These are phyloP conservation scores for Ophiostoma ulmi DNA, from an alignment of 2,329 filamentous ascomycete species.

Conservation along the genomic window DNA sequence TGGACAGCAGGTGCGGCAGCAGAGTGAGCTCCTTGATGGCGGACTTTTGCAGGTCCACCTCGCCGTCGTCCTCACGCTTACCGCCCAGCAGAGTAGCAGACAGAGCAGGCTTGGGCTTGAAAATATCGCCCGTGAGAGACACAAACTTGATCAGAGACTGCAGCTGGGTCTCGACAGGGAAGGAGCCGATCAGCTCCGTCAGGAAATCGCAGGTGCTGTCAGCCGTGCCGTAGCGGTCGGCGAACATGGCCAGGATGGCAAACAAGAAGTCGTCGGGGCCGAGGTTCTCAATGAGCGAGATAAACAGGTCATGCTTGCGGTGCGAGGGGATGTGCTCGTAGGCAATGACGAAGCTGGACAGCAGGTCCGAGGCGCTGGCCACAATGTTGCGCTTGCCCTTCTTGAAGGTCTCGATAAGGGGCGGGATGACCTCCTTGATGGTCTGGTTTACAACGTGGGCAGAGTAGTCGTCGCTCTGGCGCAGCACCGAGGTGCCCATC, in stretches of 20 bases:
- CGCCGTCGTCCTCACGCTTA: slow-evolving; percentile 33
- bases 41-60: slow-evolving; percentile 46
- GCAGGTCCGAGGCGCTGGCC: slow-evolving; percentile 76
- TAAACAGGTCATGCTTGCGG: slow-evolving; percentile 74
- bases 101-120: slow-evolving; percentile 67
- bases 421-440: slow-evolving; percentile 88
- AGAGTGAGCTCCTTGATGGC: slow-evolving; percentile 53
- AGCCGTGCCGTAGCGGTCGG: slow-evolving; percentile 80
- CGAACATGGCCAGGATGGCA: slow-evolving; percentile 79
- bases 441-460: slow-evolving; percentile 94
- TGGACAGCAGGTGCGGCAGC: slow-evolving; percentile 54
- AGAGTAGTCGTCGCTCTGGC: slow-evolving; percentile 94
- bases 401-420: slow-evolving; percentile 77
- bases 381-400: slow-evolving; percentile 73
- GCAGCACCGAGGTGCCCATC: slow-evolving; percentile 85
- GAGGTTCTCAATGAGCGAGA: slow-evolving; percentile 77
- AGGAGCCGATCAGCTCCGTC: slow-evolving; percentile 65
- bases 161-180: slow-evolving; percentile 70
- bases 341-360: slow-evolving; percentile 93
- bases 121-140: slow-evolving; percentile 67
- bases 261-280: slow-evolving; percentile 84
- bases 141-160: slow-evolving; percentile 72
- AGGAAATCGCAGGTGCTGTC: slow-evolving; percentile 70
- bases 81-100: slow-evolving; percentile 70
- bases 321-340: slow-evolving; percentile 94